Base-by-base conservation (phyloP, 2,329 filamentous ascomycete species). In the Colletotrichum magnum region DNA sequence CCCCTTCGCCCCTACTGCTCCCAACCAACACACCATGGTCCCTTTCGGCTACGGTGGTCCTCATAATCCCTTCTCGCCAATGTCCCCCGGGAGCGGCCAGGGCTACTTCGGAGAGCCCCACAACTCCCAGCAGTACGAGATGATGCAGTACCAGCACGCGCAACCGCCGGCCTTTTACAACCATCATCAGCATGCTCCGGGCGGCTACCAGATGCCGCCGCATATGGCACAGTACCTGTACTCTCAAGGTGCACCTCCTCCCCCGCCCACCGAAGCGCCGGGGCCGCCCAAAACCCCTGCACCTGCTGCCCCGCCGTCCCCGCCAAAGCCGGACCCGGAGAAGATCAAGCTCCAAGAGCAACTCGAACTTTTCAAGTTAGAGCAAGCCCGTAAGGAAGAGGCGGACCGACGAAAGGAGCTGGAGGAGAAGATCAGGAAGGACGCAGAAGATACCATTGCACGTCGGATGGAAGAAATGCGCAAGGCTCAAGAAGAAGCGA, bases 331-430 rank as follows among this genome's bases (percentile, higher is more conserved):
- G 15, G 87, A 92, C 61, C 84, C 87, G 2, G 87, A 92, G 64
- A 89, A 89, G 74, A 82, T 91, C 71, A 83, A 83, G n/a, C 85
- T 91, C 65, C 86, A 91, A 70, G 85, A 88, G 71, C 86, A 92
- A 73, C 79, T 93, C 16, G 83, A 85, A 13, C 79, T 80, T 10
- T 82, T 88, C 51, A 83, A 88, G 70, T 80, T 78, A 4, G 82
- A 82, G 36, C 79, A 85, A 65, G 83, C 82, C 36, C 81, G 79
- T 71, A 81, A 80, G 69, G 85, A 84, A 60, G 83, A 83, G 12
- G 82, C 81, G 10, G 82, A 84, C 41, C 82, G 79, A 73, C 80
- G 83, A 64, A 79, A 78, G 5, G 82, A 84, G 58, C 71, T 83
- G 0, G 84, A 87, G 69, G 79, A 78, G 12, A 80, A 82, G 71